Base-by-base conservation (phyloP, 768 basidiomycete species). In the Rhodosporidiobolus odoratus region DNA sequence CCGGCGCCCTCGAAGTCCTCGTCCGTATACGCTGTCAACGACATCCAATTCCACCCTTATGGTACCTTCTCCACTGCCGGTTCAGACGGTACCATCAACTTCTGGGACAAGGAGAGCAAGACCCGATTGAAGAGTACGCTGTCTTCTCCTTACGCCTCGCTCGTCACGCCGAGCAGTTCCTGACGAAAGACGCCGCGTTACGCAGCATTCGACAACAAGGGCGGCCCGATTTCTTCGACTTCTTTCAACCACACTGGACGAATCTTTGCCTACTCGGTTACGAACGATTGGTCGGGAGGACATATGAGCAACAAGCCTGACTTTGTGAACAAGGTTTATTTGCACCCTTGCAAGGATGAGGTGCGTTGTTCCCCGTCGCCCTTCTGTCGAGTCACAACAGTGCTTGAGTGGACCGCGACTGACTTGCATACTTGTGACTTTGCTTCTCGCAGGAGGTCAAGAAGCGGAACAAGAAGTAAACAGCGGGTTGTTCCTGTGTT, bases 81-180 rank as follows among this genome's bases (percentile, higher is more conserved):
- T 82, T 76, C 60, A 52, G 91, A 93, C 74, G 91, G 91, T 27
- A 88, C 88, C 4, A 87, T 93, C 78, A 89, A 91, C 83, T 91
- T 89, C 80, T 95, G 92, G 92, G 92, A 96, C 80, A 93, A 92
- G 81, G 89, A 94, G 75, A 87, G 89, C 13, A 88, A 92, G 67
- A 92, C 89, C 12, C 88, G 94, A 48, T 84, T 97, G 81, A 96
- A 94, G 82, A 87, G 69, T 71, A 41, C n/a, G 69, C 92, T 93
- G 75, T 56, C 84, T 80, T 68, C 67, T 37, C 10, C 34, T 32
- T 32, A 9, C 38, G 25, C 3, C 23, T 32, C 50, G 19, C 43
- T 30, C 43, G 64, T 56, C 25, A 13, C 54, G 5, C 27, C 43
- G 32, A 48, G 34, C 32, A 16, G 57, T 50, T 3, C 32, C 37